These are phyloP conservation scores for Rhizodiscina lignyota DNA, from an alignment of 495 filamentous ascomycete species.

Conservation along the genomic window DNA sequence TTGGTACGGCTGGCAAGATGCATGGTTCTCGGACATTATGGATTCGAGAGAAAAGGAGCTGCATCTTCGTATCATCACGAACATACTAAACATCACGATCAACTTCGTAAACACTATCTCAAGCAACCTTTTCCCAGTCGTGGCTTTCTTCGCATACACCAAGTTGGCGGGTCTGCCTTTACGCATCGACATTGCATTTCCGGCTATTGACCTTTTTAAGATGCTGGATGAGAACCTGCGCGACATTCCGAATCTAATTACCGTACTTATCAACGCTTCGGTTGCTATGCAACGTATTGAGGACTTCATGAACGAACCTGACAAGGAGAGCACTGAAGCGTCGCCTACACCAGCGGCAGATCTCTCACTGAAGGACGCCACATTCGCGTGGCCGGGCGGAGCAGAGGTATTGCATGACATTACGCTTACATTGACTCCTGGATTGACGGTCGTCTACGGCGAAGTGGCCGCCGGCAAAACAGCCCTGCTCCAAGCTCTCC, in stretches of 20 bases:
- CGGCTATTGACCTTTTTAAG: constrained; percentile 58
- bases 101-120: constrained; percentile 43
- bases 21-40: constrained; percentile 62
- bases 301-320: constrained; percentile 66
- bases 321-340: constrained; percentile 41
- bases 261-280: constrained; percentile 52
- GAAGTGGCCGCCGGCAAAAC: constrained; percentile 71
- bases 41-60: constrained; percentile 51
- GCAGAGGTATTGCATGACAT: constrained; percentile 44
- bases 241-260: constrained; percentile 54
- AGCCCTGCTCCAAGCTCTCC: constrained; percentile 56
- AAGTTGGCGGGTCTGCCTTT: constrained; percentile 43
- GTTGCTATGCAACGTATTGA: constrained; percentile 67
- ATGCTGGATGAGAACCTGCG: constrained; percentile 54
- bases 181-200: constrained; percentile 64
- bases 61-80: constrained; percentile 44
- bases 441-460: constrained; percentile 51
- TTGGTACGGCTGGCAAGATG: constrained; percentile 75
- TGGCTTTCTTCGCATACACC: constrained; percentile 65
- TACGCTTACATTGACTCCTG: constrained; percentile 39
- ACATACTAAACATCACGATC: constrained; percentile 41
- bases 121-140: constrained; percentile 56
- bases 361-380: constrained; percentile 41
- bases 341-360: constrained; percentile 20
- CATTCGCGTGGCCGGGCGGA: constrained; percentile 63